Evolutionary conservation across 148 eudicot species (phyloP).

Genomic region (Talinum fruticosum): DNA sequence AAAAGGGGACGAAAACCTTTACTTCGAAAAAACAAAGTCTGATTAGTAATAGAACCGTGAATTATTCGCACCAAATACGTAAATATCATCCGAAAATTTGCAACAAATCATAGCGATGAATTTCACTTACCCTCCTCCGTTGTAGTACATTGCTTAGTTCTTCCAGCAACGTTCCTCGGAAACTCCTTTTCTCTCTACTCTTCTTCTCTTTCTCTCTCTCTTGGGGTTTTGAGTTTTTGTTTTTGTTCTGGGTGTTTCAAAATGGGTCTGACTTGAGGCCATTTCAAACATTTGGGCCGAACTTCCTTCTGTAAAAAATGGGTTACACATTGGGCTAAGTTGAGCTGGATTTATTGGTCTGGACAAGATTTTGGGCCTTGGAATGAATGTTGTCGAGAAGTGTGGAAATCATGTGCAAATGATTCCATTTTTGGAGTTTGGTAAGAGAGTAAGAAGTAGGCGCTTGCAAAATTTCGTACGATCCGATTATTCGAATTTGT

Average conservation of each 20-base stretch:
- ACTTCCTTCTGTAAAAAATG: neutral
- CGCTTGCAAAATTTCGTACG: too few species aligned
- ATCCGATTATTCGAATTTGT: too few species aligned
- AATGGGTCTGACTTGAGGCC: too few species aligned
- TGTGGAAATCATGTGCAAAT: neutral
- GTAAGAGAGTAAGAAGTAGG: too few species aligned
- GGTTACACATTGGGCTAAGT: neutral
- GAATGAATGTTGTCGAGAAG: too few species aligned
- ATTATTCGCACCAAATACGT: too few species aligned
- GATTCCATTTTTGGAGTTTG: too few species aligned
- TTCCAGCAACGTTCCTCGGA: conserved; percentile 5
- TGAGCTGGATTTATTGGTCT: neutral
- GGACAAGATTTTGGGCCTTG: too few species aligned
- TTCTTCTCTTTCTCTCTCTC: neutral
- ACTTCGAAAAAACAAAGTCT: neutral
- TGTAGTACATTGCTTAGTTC: conserved; percentile 16
- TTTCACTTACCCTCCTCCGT: conserved; percentile 25
- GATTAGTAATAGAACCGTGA: too few species aligned
- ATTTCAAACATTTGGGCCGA: neutral
- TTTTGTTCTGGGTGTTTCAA: too few species aligned
- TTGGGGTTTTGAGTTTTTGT: too few species aligned
- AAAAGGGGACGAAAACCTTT: neutral
- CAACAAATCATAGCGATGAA: neutral
- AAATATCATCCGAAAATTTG: neutral
- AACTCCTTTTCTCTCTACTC: conserved; percentile 3